Base-by-base conservation (phyloP, 345 rosid genomes). In the Punica granatum region DNA sequence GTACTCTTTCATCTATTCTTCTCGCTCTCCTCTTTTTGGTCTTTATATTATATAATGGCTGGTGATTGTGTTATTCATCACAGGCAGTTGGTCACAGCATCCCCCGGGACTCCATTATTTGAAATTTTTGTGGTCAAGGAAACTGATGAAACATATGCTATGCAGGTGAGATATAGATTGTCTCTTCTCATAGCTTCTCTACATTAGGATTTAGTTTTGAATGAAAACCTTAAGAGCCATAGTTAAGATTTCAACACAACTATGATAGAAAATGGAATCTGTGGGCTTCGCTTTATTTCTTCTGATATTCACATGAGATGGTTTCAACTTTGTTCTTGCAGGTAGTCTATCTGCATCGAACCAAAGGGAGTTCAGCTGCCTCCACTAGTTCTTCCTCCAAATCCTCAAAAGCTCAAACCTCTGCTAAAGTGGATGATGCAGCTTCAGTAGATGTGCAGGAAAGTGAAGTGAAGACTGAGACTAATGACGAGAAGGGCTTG, bases 51-150 rank as follows among this genome's bases (percentile, higher is more conserved):
- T 14, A 77, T 21, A 70, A 48, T 64, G 18, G 65, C 30, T 61
- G 60, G 31, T 73, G 48, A 58, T 76, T 12, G 74, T 60, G 66
- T 23, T 69, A 69, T 34, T 81, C 80, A 69, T 41, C 82, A 67
- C 92, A 93, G 98, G 80, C 96, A 93, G 79, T 76, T 93, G 84
- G 85, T 81, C 68, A 82, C 85, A 73, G 82, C 83, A 73, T 85
- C 91, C 65, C 82, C 91, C 71, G 98, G 98, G 75, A 86, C 88
- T 73, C 97, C 92, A 25, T 75, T 93, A n/a, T 93, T 90, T 78
- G 98, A 93, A 81, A 86, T 93, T 78, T 93, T 87, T 66, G 88
- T 90, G 72, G 92, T 86, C 74, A 90, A 85, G 82, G 88, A 89
- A 67, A 76, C 72, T 37, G 85, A 81, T 18, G 92, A 80, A 64